A percentile compares a stretch with the other conserved stretches of the same genome.
Conservation (phyloP, 495 filamentous ascomycete genomes). For the Penicillium roqueforti region DNA sequence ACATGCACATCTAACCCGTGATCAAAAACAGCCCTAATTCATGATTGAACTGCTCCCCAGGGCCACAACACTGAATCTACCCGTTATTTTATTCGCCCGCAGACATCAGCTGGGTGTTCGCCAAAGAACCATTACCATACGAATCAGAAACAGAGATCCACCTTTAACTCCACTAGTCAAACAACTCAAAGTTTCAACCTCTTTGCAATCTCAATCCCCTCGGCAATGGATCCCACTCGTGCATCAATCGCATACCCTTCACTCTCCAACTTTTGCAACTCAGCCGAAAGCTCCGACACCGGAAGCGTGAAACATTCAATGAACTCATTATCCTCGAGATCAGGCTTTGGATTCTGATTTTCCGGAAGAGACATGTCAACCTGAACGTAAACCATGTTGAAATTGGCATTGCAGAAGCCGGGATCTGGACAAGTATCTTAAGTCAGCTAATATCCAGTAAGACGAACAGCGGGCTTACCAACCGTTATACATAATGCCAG, state of each 20-base stretch:
- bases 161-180: not conserved
- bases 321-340: conserved; percentile 85
- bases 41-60: not conserved
- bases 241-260: conserved; percentile 84
- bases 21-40: not conserved
- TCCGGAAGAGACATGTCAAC: conserved; percentile 69
- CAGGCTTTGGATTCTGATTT: conserved; percentile 65
- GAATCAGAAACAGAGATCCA: not conserved
- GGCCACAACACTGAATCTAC: not conserved
- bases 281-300: conserved; percentile 59
- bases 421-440: conserved; percentile 39
- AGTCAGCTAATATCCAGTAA: not conserved
- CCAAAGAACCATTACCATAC: not conserved
- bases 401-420: conserved; percentile 87
- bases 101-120: not conserved
- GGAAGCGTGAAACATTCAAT: conserved; percentile 80
- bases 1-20: not conserved
- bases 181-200: conserved; percentile 45
- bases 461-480: conserved; percentile 15
- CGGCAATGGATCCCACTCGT: conserved; percentile 75
- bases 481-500: conserved; percentile 84
- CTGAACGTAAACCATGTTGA: conserved; percentile 75
- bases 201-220: conserved; percentile 78
- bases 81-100: not conserved
- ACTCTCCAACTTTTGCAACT: conserved; percentile 63